Evolutionary conservation across 2,329 filamentous ascomycete species (phyloP).

Genomic region (Fusarium sp.): DNA sequence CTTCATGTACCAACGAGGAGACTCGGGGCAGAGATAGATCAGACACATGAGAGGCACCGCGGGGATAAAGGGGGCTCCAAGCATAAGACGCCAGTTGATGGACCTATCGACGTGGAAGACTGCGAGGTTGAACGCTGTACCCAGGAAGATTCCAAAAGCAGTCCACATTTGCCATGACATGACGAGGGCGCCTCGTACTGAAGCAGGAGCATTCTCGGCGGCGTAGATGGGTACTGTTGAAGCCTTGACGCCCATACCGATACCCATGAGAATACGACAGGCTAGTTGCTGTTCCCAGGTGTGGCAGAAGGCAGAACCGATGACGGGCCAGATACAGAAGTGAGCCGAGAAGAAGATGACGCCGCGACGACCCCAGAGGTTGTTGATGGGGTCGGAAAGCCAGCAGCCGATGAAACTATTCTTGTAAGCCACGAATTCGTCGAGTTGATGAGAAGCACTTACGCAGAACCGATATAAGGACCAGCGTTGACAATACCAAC

Average conservation of each 20-base stretch:
- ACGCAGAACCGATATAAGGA: slow-evolving; percentile 59
- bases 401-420: slow-evolving; percentile 64
- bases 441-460: slow-evolving; percentile 39
- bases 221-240: slow-evolving; percentile 78
- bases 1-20: slow-evolving; percentile 73
- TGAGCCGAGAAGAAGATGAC: slow-evolving; percentile 79
- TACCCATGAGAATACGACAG: slow-evolving; percentile 74
- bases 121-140: slow-evolving; percentile 51
- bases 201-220: slow-evolving; percentile 76
- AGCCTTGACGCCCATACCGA: slow-evolving; percentile 75
- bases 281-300: slow-evolving; percentile 75
- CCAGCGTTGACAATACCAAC: slow-evolving; percentile 75
- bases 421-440: slow-evolving; percentile 8
- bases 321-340: slow-evolving; percentile 73
- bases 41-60: slow-evolving; percentile 62
- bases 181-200: slow-evolving; percentile 78
- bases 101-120: slow-evolving; percentile 35
- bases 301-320: slow-evolving; percentile 72
- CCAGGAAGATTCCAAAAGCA: slow-evolving; percentile 63
- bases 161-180: slow-evolving; percentile 84
- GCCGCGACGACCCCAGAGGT: slow-evolving; percentile 57
- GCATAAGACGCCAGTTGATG: slow-evolving; percentile 53
- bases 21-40: slow-evolving; percentile 73
- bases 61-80: slow-evolving; percentile 71
- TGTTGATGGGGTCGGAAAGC: slow-evolving; percentile 72